Evolutionary conservation across 768 basidiomycete species (phyloP).

Genomic region (Galerina sulciceps): DNA sequence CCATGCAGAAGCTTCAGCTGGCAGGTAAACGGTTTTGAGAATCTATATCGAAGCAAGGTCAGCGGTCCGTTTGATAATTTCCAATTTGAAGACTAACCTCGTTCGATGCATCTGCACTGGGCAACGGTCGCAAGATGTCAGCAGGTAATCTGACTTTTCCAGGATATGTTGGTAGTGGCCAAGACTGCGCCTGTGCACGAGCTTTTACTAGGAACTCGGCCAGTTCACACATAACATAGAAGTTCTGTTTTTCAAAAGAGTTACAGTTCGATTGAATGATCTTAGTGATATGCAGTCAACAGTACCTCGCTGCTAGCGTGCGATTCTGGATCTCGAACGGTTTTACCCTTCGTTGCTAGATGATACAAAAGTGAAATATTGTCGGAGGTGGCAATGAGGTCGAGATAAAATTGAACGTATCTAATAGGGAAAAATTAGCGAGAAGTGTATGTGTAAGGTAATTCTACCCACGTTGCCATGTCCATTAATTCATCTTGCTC

Average conservation of each 20-base stretch:
- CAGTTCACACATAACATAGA: conserved; percentile 87
- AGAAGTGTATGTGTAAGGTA: background rate
- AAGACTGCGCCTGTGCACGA: conserved; percentile 65
- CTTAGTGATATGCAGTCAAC: background rate
- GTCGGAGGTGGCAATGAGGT: conserved; percentile 75
- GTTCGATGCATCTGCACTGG: conserved; percentile 65
- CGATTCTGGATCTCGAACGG: conserved; percentile 79
- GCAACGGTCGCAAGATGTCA: conserved; percentile 80
- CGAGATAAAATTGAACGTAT: conserved; percentile 89
- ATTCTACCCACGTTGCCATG: conserved; percentile 72
- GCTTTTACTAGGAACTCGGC: conserved; percentile 85
- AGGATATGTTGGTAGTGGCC: conserved; percentile 81
- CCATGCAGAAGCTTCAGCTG: conserved; percentile 62
- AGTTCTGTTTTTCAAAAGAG: conserved; percentile 55
- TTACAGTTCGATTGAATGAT: background rate
- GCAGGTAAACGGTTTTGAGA: conserved; percentile 67
- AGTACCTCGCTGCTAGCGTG: conserved; percentile 70
- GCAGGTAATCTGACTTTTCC: conserved; percentile 78
- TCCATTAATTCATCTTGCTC: conserved; percentile 72
- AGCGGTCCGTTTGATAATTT: background rate
- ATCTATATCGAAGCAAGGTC: conserved; percentile 46
- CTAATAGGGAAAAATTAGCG: conserved; percentile 41
- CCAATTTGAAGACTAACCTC: conserved; percentile 43
- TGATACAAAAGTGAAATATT: conserved; percentile 86
- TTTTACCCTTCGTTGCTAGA: conserved; percentile 83